These are phyloP conservation scores for Trichoderma orchidacearum DNA, from an alignment of 495 filamentous ascomycete genomes.

Conservation along the genomic window DNA sequence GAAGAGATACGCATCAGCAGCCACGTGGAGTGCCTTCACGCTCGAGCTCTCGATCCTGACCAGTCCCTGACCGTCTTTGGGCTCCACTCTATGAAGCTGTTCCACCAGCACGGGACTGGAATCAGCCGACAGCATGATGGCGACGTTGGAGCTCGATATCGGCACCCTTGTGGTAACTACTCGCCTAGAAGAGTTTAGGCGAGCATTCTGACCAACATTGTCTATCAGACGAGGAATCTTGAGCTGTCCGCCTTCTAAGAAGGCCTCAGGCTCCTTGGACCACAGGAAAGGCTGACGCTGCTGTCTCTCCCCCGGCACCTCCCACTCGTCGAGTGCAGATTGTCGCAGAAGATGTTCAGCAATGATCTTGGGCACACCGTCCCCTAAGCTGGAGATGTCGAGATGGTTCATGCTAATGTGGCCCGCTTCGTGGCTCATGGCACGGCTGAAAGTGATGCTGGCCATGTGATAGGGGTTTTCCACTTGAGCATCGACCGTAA, in stretches of 20 bases:
- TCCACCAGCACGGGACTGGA: no score
- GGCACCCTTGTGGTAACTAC: no score
- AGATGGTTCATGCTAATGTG: not conserved
- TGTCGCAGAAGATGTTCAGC: not conserved
- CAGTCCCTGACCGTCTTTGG: no score
- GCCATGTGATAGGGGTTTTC: not conserved
- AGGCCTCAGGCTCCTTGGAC: conserved; percentile 8
- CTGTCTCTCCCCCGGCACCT: not conserved
- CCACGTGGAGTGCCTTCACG: no score
- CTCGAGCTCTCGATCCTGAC: no score
- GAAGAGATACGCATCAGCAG: no score
- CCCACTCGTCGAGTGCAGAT: not conserved
- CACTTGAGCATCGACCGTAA: not conserved
- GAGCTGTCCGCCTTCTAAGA: conserved; percentile 11
- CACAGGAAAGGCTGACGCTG: not conserved
- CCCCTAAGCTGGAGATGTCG: not conserved
- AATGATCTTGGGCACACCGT: not conserved
- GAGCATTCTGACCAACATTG: not conserved
- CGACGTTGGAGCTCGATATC: no score
- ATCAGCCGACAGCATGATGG: no score
- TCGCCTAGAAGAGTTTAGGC: not conserved
- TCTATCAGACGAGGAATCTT: not conserved
- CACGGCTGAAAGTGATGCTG: not conserved
- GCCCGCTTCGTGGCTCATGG: not conserved
- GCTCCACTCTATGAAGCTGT: no score